These are phyloP conservation scores for Tetradesmus lagerheimii DNA, from an alignment of 139 green algal genomes.

Conservation along the genomic window DNA sequence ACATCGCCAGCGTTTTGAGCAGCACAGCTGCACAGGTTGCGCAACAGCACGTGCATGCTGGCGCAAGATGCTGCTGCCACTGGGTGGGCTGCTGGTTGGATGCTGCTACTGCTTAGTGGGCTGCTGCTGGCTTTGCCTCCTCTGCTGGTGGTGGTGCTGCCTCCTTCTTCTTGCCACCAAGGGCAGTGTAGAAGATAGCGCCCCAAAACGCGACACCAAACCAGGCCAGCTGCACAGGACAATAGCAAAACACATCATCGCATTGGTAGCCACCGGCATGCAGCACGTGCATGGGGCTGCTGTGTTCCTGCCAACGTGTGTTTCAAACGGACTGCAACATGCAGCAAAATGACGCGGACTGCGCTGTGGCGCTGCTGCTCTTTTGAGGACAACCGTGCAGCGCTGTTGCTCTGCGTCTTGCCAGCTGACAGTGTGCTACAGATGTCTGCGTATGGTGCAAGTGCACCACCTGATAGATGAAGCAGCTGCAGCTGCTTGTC, in stretches of 20 bases:
- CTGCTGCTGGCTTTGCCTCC: conserved; percentile 17
- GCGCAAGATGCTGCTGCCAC: not conserved
- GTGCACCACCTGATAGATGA: not conserved
- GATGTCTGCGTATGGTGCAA: not conserved
- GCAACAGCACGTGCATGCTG: no score
- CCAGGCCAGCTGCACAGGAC: conserved; percentile 43
- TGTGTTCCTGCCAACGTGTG: not conserved
- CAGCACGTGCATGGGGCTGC: not conserved
- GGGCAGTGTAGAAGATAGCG: conserved; percentile 38
- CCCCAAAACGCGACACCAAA: conserved; percentile 49
- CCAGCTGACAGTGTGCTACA: not conserved
- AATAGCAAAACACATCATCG: not conserved
- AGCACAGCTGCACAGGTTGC: not conserved
- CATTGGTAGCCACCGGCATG: not conserved
- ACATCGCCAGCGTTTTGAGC: no score
- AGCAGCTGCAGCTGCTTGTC: not conserved
- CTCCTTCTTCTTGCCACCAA: conserved; percentile 54
- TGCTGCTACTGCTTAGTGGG: not conserved
- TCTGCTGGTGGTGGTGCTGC: conserved; percentile 17
- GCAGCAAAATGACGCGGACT: not conserved
- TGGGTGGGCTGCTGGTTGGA: not conserved
- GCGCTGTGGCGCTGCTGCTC: not conserved
- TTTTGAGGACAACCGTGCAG: not conserved
- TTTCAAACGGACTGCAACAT: not conserved
- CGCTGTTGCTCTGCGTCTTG: not conserved